A percentile compares a stretch with the other conserved stretches of the same genome.
These are phyloP conservation scores for Hymenoscyphus occultus DNA, from an alignment of 2,329 filamentous ascomycete species.

Conservation along the genomic window DNA sequence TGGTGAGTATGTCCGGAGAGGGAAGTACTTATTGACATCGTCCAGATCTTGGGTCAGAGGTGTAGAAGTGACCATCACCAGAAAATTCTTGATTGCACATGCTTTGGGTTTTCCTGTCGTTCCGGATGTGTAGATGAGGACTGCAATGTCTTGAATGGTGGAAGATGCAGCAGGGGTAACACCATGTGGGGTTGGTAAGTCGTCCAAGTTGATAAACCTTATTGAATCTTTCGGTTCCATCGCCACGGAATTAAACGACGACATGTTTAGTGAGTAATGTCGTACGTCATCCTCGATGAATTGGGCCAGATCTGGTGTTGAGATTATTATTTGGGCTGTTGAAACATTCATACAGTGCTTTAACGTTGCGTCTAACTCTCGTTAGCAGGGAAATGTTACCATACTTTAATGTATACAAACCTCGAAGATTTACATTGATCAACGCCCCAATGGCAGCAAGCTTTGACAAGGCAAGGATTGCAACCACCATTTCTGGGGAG, in stretches of 20 bases:
- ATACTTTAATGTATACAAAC: conserved; percentile 27
- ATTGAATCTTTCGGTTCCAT: conserved; percentile 12
- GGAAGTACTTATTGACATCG: conserved; percentile 42
- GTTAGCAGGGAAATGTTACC: conserved; percentile 7
- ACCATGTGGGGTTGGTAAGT: conserved; percentile 18
- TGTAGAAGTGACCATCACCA: conserved; percentile 39
- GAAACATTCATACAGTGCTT: conserved; percentile 44
- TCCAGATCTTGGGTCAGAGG: conserved; percentile 38
- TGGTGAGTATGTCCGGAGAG: conserved; percentile 45
- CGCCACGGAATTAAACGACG: conserved; percentile 35
- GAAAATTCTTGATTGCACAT: conserved; percentile 41
- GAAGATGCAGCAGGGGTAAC: conserved; percentile 35
- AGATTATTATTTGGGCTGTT: conserved; percentile 41
- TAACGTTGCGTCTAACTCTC: conserved; percentile 41
- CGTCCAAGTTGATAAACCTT: conserved; percentile 17
- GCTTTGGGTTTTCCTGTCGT: conserved; percentile 48
- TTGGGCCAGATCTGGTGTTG: conserved; percentile 43
- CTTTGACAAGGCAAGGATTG: conserved; percentile 44
- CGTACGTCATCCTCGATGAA: conserved; percentile 34
- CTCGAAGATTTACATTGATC: conserved; percentile 46
- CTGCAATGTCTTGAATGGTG: conserved; percentile 37
- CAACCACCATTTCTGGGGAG: conserved; percentile 47
- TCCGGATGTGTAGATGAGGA: conserved; percentile 47
- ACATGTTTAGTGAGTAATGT: conserved; percentile 40
- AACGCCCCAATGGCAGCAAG: conserved; percentile 45